Evolutionary conservation across 768 basidiomycete genomes (phyloP), one percentile per base, ranked within the genome.

Genomic region (Rhodosporidiobolus odoratus): DNA sequence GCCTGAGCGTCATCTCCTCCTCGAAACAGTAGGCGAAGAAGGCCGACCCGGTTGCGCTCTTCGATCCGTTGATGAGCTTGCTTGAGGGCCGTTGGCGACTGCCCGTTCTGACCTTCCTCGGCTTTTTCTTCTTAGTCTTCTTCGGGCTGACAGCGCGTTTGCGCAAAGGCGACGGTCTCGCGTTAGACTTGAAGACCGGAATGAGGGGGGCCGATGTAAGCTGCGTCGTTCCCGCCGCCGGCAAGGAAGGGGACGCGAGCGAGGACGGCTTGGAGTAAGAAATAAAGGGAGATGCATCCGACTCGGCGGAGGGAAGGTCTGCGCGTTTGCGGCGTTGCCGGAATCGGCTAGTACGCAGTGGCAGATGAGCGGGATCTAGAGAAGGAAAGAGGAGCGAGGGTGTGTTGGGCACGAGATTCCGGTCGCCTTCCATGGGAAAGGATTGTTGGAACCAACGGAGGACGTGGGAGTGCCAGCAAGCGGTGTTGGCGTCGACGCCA

Each of bases 41-140:
- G 21, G 87, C 88, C 2, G 92, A 92, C 80, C 89, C 88, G 32
- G 92, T 92, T 60, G 87, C 87, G 30, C 90, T 85, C 85, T 92
- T 89, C 10, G 94, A 94, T 38, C 93, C 95, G 79, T 98, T 96
- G 41, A 94, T 96, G 76, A 98, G 85, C 78, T 94, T 92, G 2
- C 92, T 91, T 5, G 91, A 92, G 0, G 94, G 93, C 2, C 52
- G 62, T 0, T 60, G 66, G 5, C 58, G 25, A 19, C 48, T 5
- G n/a, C 53, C 19, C 58, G 41, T 19, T 30, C 43, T 61, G 45
- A 15, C 30, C 71, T 58, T 58, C 62, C 60, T 60, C 50, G 40
- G 30, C 52, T 65, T 70, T 41, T 57, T 61, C 52, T 67, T 64
- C 68, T 58, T 71, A 43, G 38, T 57, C 40, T 23, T 35, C 62